Evolutionary conservation across 176 grass and related monocot species (phyloP), one percentile per base, ranked within the genome.

Genomic region (Oryza nivara): DNA sequence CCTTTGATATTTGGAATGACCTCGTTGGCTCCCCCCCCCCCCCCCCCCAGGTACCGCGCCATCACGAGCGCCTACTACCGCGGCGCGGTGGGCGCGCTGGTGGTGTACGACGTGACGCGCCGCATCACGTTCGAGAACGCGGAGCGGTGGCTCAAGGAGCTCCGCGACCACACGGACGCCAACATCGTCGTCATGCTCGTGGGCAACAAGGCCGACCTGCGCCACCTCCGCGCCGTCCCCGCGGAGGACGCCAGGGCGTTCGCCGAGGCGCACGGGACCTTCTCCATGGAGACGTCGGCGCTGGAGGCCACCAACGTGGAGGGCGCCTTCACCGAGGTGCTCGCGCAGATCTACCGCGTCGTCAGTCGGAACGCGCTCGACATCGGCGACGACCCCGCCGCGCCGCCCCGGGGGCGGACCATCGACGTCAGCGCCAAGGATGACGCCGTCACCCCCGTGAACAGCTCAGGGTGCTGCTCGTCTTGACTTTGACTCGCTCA

Each of bases 1-100:
- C 3, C 35, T 36, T 36, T 40, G 40, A 13, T 13, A 25, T 14
- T 72, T 22, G 70, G 11, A 47, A 9, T 73, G 43, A 73, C 43
- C 22, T 12, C 20, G 38, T 40, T 7, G 1, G 9, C 35, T 38
- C 32, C 25, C 1, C 1, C 2, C 34, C 12, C n/a, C n/a, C n/a
- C 45, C 4, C 2, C 34, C 12, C 45, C 4, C 48, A 90, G 91
- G 82, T 93, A 90, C 85, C 81, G 91, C 23, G 91, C 91, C 65
- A 92, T 92, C 91, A 92, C 91, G 61, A 92, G 91, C 73, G 88
- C 91, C 0, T 92, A 92, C 85, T 92, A 90, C 81, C 88, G 91
- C 25, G 91, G 91, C 15, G 91, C 91, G 34, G 84, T 90, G 40
- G 91, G 91, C 52, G 91, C 91, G 52, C 88, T 93, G 67, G 77